These are phyloP conservation scores for Lentinula aciculospora DNA, from an alignment of 768 basidiomycete species.

Conservation along the genomic window DNA sequence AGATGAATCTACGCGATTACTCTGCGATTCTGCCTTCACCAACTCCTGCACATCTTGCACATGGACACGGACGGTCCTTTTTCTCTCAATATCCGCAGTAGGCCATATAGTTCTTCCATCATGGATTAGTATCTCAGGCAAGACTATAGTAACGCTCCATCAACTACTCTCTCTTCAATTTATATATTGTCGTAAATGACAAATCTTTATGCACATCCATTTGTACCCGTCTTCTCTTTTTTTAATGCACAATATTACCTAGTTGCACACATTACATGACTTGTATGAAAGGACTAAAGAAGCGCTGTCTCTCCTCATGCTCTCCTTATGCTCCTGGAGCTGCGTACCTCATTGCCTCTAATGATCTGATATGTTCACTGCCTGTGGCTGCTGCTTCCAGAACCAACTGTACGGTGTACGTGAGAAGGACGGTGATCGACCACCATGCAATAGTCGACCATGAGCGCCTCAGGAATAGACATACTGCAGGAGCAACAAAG, in stretches of 20 bases:
- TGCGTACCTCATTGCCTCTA: conserved; percentile 50
- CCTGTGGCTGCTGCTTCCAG: conserved; percentile 38
- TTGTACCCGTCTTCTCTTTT: too few species aligned
- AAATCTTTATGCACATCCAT: too few species aligned
- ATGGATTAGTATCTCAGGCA: too few species aligned
- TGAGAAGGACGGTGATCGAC: conserved; percentile 35
- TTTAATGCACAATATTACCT: too few species aligned
- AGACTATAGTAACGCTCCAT: too few species aligned
- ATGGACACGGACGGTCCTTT: too few species aligned
- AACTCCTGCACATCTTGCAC: background rate
- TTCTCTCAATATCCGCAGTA: too few species aligned
- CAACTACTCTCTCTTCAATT: too few species aligned
- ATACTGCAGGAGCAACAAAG: conserved; percentile 42
- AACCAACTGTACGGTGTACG: conserved; percentile 40
- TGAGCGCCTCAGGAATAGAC: conserved; percentile 37
- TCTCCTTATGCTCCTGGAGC: conserved; percentile 45
- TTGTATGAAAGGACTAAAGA: too few species aligned
- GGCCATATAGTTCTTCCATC: too few species aligned
- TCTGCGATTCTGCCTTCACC: background rate
- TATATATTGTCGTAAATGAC: too few species aligned
- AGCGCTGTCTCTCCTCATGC: background rate
- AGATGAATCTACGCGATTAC: background rate
- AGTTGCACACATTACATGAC: too few species aligned
- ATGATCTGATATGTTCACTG: conserved; percentile 38
- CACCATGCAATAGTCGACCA: conserved; percentile 57